Conservation (phyloP, 2,329 filamentous ascomycete species). For the Ophiostoma australiae region DNA sequence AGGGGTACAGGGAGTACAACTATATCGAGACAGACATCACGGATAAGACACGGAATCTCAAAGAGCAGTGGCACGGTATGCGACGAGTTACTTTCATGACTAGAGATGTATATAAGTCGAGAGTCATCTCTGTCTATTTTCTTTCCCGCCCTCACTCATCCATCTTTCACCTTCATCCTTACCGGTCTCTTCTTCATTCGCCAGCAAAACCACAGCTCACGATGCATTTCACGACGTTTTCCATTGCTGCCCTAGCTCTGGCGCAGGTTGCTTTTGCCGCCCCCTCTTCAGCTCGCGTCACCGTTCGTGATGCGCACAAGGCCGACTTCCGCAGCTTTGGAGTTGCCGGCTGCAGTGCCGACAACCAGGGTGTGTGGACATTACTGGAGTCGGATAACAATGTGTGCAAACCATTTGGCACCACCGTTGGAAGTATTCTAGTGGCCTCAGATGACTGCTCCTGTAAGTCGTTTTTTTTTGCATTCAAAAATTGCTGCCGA, state of each 20-base stretch:
- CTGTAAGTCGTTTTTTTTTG: conserved; percentile 11
- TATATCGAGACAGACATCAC: background rate
- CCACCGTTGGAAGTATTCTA: conserved; percentile 23
- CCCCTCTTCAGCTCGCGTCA: background rate
- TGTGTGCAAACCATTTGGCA: conserved; percentile 22
- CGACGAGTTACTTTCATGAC: background rate
- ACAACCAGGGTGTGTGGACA: conserved; percentile 29
- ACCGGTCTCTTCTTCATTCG: background rate
- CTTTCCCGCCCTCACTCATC: background rate
- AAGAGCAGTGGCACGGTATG: background rate
- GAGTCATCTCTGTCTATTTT: background rate
- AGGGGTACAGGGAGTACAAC: background rate
- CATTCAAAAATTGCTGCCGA: no score
- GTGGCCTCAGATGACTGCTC: conserved; percentile 22
- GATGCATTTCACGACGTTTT: conserved; percentile 22
- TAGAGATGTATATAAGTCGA: background rate
- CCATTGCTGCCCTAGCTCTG: conserved; percentile 14
- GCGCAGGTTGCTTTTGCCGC: conserved; percentile 7
- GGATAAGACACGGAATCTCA: background rate
- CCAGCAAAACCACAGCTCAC: background rate
- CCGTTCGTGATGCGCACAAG: conserved; percentile 19
- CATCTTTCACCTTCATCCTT: background rate
- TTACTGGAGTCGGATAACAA: conserved; percentile 20
- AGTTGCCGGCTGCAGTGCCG: conserved; percentile 23
- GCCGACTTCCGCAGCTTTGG: conserved; percentile 28